These are phyloP conservation scores for Aspergillus pseudoglaucus DNA, from an alignment of 2,329 filamentous ascomycete species.

Conservation along the genomic window DNA sequence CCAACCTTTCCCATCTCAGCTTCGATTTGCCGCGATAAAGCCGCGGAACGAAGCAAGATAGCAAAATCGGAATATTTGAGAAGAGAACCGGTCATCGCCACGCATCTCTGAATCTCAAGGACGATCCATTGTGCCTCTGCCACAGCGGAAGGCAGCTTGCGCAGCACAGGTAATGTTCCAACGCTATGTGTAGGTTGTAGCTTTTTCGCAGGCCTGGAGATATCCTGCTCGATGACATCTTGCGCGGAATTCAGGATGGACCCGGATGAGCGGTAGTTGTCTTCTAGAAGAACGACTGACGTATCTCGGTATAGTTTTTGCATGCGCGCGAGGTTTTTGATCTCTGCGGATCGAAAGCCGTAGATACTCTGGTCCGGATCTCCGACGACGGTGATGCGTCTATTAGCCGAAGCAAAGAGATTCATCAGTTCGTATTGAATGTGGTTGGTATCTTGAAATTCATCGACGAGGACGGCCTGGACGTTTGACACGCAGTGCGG, in stretches of 20 bases:
- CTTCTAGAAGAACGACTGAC: conserved; percentile 75
- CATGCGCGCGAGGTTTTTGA: conserved; percentile 77
- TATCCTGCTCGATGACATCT: conserved; percentile 85
- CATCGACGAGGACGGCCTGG: conserved; percentile 86
- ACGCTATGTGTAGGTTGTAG: conserved; percentile 73
- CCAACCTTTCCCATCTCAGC: conserved; percentile 71
- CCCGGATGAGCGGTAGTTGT: conserved; percentile 90
- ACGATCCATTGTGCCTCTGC: conserved; percentile 86
- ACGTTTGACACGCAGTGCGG: conserved; percentile 83
- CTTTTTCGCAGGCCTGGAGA: conserved; percentile 68
- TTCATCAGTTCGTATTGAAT: conserved; percentile 94
- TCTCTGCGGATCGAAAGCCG: conserved; percentile 88
- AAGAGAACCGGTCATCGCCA: conserved; percentile 65
- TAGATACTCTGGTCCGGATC: conserved; percentile 98
- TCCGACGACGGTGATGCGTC: conserved; percentile 86
- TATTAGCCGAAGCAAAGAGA: conserved; percentile 65
- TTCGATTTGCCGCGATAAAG: conserved; percentile 80
- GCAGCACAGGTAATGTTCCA: conserved; percentile 73
- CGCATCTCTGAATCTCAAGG: conserved; percentile 67
- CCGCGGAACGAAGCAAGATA: conserved; percentile 77
- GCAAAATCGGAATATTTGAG: conserved; percentile 72
- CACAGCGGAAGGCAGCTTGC: conserved; percentile 62
- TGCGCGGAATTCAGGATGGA: conserved; percentile 75
- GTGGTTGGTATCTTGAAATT: conserved; percentile 95
- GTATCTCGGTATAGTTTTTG: conserved; percentile 70